A percentile compares a stretch with the other conserved stretches of the same genome.
Conservation (phyloP, 202 grass and related monocot genomes). For the Sporobolus alterniflorus region DNA sequence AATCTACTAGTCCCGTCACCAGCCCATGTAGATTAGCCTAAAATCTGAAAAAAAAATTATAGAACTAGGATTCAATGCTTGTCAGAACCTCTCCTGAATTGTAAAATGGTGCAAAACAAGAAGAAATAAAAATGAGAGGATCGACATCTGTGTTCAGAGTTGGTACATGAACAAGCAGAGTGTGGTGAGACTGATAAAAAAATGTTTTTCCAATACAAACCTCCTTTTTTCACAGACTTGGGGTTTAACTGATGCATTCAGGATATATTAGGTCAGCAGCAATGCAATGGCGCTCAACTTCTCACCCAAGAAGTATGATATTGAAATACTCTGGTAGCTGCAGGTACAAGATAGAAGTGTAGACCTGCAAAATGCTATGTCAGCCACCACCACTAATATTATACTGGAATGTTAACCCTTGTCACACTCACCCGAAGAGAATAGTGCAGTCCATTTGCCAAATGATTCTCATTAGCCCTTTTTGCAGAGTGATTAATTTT, state of each 20-base stretch:
- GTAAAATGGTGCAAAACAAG: slow-evolving; percentile 4
- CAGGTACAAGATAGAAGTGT: slow-evolving; percentile 84
- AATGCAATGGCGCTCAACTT: slow-evolving; percentile 59
- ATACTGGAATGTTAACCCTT: not conserved
- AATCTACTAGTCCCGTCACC: too few relatives aligned
- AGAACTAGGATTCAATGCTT: slow-evolving; percentile 69
- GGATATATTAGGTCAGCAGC: slow-evolving; percentile 65
- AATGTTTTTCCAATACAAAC: slow-evolving; percentile 30
- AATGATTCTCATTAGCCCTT: slow-evolving; percentile 55
- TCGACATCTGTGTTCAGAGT: not conserved
- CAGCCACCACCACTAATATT: slow-evolving; percentile 10
- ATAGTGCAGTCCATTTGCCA: slow-evolving; percentile 61
- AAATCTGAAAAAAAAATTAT: too few relatives aligned
- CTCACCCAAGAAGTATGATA: slow-evolving; percentile 72
- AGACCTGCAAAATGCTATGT: slow-evolving; percentile 58
- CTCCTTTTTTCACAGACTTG: slow-evolving; percentile 36
- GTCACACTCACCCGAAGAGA: slow-evolving; percentile 75
- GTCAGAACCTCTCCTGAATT: slow-evolving; percentile 58
- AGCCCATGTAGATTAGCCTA: too few relatives aligned
- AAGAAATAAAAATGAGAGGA: not conserved
- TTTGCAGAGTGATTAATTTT: slow-evolving; percentile 31
- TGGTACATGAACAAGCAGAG: not conserved
- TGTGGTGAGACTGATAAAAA: not conserved
- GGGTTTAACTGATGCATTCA: slow-evolving; percentile 79
- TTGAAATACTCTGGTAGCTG: slow-evolving; percentile 66